Evolutionary conservation across 1,284 basidiomycete species (phyloP), one percentile per base, ranked within the genome.

Genomic region (Anthracocystis walkeri): DNA sequence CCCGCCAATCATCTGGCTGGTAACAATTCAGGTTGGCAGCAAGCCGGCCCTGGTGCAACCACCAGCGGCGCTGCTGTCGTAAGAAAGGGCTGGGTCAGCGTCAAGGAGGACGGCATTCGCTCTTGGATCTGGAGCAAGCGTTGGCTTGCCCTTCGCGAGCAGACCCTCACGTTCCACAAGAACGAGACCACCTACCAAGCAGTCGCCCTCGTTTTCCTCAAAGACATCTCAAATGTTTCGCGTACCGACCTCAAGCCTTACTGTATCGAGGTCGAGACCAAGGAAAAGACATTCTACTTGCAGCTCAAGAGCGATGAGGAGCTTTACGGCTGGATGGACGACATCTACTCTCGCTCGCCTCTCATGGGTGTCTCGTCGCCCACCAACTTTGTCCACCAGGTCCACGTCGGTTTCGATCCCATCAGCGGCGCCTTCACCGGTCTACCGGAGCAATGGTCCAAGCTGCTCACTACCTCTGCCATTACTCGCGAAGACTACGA

Each of bases 401-500:
- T 98, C 3, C 96, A 99, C 86, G 96, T 99, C 68, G 95, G 95
- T 7, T 98, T 97, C 81, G 96, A 99, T 86, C 93, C 95, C 0
- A 89, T 94, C 50, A 92, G 92, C 41, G 95, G 96, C 16, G 94
- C 91, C 7, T 97, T 97, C 86, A 97, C 94, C 7, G 96, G 96
- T 58, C 90, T 99, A 82, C 96, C 96, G 3, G 94, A 97, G 58
- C 94, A 96, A 88, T 99, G 96, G 96, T 93, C 90, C 81, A 93
- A 95, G 77, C 89, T 99, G 20, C 89, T 99, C 77, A 98, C 94
- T 6, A 95, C 95, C 78, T 95, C 93, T 4, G 95, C 95, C 38
- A 97, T 99, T 86, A 98, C 96, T 2, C 92, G 94, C 63, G 96
- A 98, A 87, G 96, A 99, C 85, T 97, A 97, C 68, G 94, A 93